These are phyloP conservation scores for Cetradonia linearis DNA, from an alignment of 495 filamentous ascomycete species.

Conservation along the genomic window DNA sequence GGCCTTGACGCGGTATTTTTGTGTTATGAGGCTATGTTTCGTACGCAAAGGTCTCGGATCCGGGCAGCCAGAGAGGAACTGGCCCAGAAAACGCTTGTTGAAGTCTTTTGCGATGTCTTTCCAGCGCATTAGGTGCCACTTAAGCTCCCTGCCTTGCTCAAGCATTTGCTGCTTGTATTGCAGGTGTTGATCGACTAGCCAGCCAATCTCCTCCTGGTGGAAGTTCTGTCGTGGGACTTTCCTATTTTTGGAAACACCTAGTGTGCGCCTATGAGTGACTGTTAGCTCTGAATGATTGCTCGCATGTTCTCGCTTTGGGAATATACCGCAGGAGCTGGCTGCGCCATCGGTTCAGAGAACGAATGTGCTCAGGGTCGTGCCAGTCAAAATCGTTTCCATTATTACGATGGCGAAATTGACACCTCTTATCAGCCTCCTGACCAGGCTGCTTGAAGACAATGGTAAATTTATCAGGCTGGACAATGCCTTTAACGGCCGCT, in stretches of 20 bases:
- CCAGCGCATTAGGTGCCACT: not conserved
- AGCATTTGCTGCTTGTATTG: not conserved
- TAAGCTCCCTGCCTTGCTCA: not conserved
- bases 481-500: not conserved
- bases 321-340: slow-evolving; percentile 6
- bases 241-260: not conserved
- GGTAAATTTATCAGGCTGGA: not conserved
- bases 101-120: not conserved
- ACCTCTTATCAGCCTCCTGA: not conserved
- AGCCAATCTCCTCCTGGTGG: not conserved
- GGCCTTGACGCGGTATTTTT: not conserved
- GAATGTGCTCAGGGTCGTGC: not conserved
- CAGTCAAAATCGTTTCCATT: not conserved
- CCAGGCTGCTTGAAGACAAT: not conserved
- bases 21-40: not conserved
- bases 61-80: not conserved
- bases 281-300: slow-evolving; percentile 1
- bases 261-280: not conserved
- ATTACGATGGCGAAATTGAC: not conserved
- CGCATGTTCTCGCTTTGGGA: not conserved
- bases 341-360: slow-evolving; percentile 7
- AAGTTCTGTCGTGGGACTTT: not conserved
- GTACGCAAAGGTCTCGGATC: not conserved
- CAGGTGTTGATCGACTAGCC: not conserved
- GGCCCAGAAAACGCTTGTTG: not conserved